Base-by-base conservation (phyloP, 441 rosid species). In the Hura crepitans region DNA sequence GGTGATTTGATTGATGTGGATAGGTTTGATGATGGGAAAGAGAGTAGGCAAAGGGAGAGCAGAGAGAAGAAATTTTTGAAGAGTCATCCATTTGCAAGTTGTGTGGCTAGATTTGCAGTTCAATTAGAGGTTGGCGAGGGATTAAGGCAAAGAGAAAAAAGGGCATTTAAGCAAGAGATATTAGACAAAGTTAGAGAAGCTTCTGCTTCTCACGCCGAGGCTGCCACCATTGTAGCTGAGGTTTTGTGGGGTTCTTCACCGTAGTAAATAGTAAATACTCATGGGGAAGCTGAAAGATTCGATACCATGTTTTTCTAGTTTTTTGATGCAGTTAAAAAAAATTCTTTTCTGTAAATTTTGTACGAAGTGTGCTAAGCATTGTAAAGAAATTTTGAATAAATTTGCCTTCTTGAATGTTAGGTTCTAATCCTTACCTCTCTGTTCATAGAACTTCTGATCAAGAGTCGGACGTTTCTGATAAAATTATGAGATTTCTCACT, bases 211-310 rank as follows among this genome's bases (percentile, higher is more conserved):
- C 86, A 85, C 74, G 87, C 92, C 1, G 92, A 89, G 50, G 84
- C 86, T 22, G 88, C 91, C 62, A 85, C 90, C 42, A 76, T 87
- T 71, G 62, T 79, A 33, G 92, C 95, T 47, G 95, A 87, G 73
- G 89, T 89, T 62, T 71, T 89, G 83, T 87, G 92, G 95, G 92
- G 90, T 0, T 83, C 95, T 73, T 85, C 90, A 58, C 90, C 92
- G 62, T 86, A 77, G n/a, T n/a, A 83, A 58, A 31, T 31, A 35
- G 55, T 31, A 27, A 8, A 42, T 18, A 54, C 20, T 43, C 0
- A 37, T 15, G 25, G 23, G 12, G 4, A 35, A 11, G 22, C 1
- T 20, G 11, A 33, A 10, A 2, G 9, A 51, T 51, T 42, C 2
- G 46, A 12, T 42, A 42, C 46, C 46, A 42, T 42, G 46, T 42